Evolutionary conservation across 23 red algal species (phyloP), one percentile per base, ranked within the genome.

Genomic region (Gracilaria caudata): DNA sequence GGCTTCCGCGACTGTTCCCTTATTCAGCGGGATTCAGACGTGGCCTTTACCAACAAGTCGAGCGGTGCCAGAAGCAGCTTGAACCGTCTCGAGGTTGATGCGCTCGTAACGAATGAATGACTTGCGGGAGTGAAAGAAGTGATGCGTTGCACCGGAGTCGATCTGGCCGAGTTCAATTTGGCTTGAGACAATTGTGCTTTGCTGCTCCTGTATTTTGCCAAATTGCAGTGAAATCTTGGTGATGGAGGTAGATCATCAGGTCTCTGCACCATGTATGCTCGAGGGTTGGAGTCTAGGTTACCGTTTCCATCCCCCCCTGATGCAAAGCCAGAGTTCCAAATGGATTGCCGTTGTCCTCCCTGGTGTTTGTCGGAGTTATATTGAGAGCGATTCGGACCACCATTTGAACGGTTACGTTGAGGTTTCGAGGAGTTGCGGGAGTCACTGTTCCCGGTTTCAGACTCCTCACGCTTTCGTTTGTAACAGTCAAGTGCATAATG

Each of bases 121-220:
- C 28, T 66, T 83, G 4, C 57, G 79, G 3, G 55, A 83, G 20
- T 71, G 79, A 56, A 61, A 81, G 39, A 81, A 81, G 0, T 58
- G 46, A 33, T 81, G 55, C 9, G 54, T 60, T 17, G 79, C 55
- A 23, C 39, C 59, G 17, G 79, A 83, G 59, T 83, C 56, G 0
- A 83, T 64, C 7, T 64, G 30, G 51, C 44, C 63, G 34, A 68
- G 63, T 68, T 23, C 9, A 38, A 9, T 35, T 68, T 68, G 28
- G 33, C 17, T 35, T 68, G 63, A 2, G 63, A 68, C 25, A 68
- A 2, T 35, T 35, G n/a, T 35, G 63, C 63, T 4, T 11, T 35
- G 63, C 34, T 68, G 11, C 63, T 68, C 34, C 63, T 33, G 34
- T 36, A 68, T 17, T 68, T 68, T 10, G 11, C 63, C 30, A 68